phyloP scores from a whole-genome alignment of 2,329 filamentous ascomycete genomes.

The Colletotrichum sp. region DNA sequence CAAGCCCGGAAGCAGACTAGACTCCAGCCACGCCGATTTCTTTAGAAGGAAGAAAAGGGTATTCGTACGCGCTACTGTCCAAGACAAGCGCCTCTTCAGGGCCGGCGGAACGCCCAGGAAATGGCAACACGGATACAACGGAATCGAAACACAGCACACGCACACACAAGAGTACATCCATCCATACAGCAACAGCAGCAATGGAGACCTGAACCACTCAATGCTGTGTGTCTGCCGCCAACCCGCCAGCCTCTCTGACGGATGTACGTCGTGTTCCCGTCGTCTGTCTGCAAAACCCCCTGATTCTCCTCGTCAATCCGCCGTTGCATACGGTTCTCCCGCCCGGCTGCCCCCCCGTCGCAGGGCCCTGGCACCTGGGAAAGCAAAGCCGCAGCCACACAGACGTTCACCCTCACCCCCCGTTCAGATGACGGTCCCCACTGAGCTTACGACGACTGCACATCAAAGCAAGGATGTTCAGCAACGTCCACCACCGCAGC shows the following conservation, averaged over 20 bases:
- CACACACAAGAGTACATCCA: background rate
- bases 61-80: background rate
- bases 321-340: background rate
- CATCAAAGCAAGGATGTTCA: conserved; percentile 19
- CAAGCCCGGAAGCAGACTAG: background rate
- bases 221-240: background rate
- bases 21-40: background rate
- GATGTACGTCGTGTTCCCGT: background rate
- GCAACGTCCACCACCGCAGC: background rate
- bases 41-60: background rate
- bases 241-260: background rate
- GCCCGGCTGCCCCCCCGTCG: background rate
- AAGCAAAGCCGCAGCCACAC: background rate
- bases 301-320: background rate
- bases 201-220: background rate
- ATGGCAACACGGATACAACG: conserved; percentile 1
- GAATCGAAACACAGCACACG: conserved; percentile 1
- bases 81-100: background rate
- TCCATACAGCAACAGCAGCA: background rate
- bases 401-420: background rate
- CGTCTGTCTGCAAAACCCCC: conserved; percentile 10
- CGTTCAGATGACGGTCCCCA: conserved; percentile 18
- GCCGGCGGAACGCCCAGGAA: background rate
- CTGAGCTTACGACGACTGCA: conserved; percentile 21
- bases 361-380: background rate